Evolutionary conservation across 495 filamentous ascomycete genomes (phyloP).

Genomic region (Tetracladium setigerum): DNA sequence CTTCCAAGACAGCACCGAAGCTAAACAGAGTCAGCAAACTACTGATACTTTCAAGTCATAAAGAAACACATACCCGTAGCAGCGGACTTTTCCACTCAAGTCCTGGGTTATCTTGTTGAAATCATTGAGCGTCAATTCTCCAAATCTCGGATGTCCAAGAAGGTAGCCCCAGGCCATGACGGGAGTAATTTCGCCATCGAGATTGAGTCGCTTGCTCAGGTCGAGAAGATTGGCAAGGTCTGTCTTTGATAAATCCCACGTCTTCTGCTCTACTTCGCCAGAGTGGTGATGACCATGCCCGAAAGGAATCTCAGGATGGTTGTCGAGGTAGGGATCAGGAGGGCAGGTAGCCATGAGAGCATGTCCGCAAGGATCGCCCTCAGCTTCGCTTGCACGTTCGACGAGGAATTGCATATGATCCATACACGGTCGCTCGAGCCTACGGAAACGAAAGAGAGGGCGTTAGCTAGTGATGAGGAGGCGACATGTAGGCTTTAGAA

Average conservation of each 20-base stretch:
- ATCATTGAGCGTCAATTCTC: conserved; percentile 56
- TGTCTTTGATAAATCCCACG: conserved; percentile 62
- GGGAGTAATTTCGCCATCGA: conserved; percentile 93
- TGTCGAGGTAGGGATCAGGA: conserved; percentile 44
- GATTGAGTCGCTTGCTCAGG: conserved; percentile 72
- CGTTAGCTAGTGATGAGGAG: conserved; percentile 48
- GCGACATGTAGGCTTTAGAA: conserved; percentile 56
- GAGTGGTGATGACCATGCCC: conserved; percentile 29
- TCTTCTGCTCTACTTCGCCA: conserved; percentile 35
- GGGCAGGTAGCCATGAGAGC: conserved; percentile 87
- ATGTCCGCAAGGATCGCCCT: conserved; percentile 59
- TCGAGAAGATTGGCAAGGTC: conserved; percentile 77
- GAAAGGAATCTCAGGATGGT: conserved; percentile 39
- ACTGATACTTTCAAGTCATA: background rate
- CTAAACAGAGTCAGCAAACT: conserved; percentile 33
- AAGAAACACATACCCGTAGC: conserved; percentile 76
- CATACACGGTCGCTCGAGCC: conserved; percentile 92
- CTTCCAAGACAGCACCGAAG: conserved; percentile 79
- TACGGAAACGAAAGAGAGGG: conserved; percentile 30
- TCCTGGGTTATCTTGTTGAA: conserved; percentile 65
- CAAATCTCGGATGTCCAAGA: conserved; percentile 59
- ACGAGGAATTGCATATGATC: conserved; percentile 80
- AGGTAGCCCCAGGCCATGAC: conserved; percentile 90
- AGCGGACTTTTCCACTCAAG: conserved; percentile 73
- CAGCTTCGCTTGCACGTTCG: conserved; percentile 46